phyloP scores from a whole-genome alignment of 306 rosid species.

The Adenanthera pavonina region DNA sequence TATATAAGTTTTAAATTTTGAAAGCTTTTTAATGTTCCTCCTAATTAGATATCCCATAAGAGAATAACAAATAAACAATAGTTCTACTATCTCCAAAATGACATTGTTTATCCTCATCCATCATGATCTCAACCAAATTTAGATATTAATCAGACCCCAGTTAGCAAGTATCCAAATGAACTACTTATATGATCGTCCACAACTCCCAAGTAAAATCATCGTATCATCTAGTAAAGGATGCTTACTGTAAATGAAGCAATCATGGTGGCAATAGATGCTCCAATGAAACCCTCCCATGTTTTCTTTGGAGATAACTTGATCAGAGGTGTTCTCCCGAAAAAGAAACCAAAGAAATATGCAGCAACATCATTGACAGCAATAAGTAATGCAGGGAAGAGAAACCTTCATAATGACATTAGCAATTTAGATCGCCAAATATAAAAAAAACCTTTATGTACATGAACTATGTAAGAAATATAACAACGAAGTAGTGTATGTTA shows the following conservation, averaged over 20 bases:
- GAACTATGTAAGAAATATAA: neutral
- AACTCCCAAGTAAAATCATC: neutral
- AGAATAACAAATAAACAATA: no score
- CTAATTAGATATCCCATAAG: no score
- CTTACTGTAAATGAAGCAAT: constrained; percentile 88
- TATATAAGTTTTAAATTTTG: neutral
- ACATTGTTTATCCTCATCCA: constrained; percentile 6
- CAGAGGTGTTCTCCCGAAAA: constrained; percentile 91
- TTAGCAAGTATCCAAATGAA: neutral
- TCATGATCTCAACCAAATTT: constrained; percentile 15
- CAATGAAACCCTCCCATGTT: constrained; percentile 99
- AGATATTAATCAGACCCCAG: neutral
- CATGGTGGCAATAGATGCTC: constrained; percentile 92
- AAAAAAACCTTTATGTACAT: neutral
- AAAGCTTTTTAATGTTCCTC: no score
- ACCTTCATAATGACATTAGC: constrained; percentile 59
- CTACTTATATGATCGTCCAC: neutral
- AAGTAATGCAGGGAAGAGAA: constrained; percentile 89
- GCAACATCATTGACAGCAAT: constrained; percentile 92
- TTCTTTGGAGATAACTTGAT: constrained; percentile 98
- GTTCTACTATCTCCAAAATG: neutral
- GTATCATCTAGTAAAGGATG: constrained; percentile 4
- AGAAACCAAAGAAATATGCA: constrained; percentile 93
- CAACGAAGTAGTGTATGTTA: neutral
- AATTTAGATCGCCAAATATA: constrained; percentile 10